Conservation (phyloP, 2,329 filamentous ascomycete genomes). For the Myriosclerotinia duriaeana region DNA sequence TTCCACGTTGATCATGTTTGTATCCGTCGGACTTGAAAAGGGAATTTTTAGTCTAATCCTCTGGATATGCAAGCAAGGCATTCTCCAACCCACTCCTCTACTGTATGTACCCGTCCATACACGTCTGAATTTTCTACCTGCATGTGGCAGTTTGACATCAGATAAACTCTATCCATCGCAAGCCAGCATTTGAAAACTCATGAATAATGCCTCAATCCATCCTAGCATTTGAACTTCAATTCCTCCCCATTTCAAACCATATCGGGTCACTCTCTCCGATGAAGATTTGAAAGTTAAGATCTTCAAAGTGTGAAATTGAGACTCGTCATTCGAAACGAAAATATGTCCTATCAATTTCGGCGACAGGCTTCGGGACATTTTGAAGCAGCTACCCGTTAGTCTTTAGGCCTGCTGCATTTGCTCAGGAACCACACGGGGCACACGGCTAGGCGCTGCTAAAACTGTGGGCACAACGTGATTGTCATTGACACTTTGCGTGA, state of each 20-base stretch:
- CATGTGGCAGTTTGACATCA: constrained; percentile 8
- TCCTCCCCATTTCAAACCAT: constrained; percentile 7
- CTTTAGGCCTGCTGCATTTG: constrained; percentile 5
- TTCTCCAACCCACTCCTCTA: constrained; percentile 12
- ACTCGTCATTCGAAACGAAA: neutral
- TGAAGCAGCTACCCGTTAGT: constrained; percentile 17
- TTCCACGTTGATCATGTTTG: constrained; percentile 21
- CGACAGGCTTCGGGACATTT: constrained; percentile 15
- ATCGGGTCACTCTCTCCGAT: neutral
- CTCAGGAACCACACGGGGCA: constrained; percentile 13
- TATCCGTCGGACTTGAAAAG: constrained; percentile 18
- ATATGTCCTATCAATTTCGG: constrained; percentile 12
- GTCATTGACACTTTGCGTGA: constrained; percentile 14
- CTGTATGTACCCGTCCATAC: constrained; percentile 7
- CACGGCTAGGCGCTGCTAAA: constrained; percentile 6
- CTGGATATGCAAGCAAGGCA: constrained; percentile 11
- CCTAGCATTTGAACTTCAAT: neutral
- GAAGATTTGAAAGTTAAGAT: constrained; percentile 2
- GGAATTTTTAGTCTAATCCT: constrained; percentile 15
- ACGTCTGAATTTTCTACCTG: constrained; percentile 6
- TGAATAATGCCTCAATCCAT: constrained; percentile 5
- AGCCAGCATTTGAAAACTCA: constrained; percentile 1
- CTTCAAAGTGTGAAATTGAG: neutral
- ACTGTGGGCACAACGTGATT: constrained; percentile 20
- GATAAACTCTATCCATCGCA: neutral